Evolutionary conservation across 192 early-diverging fungal species (phyloP), one percentile per base, ranked within the genome.

Genomic region (Chytriomyces sp.): DNA sequence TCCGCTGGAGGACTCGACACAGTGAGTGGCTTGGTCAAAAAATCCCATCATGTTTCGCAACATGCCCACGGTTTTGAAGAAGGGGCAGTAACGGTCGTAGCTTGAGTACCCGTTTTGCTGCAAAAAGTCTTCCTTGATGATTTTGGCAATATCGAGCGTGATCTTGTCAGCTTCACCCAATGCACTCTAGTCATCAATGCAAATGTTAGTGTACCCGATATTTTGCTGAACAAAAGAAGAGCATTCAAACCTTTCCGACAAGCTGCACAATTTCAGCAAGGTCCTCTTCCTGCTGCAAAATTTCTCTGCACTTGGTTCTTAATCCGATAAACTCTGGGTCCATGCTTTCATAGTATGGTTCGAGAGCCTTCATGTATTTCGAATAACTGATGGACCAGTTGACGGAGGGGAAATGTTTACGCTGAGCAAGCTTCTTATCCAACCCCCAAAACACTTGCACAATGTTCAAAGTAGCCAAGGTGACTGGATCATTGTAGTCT

Each of bases 401-500:
- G 79, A 99, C 96, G n/a, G 97, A 98, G 4, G 98, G 98, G 91
- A 99, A 99, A 87, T 99, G 98, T 89, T 99, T 99, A 81, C 98
- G 92, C 85, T 99, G 98, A 7, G 98, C 98, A 49, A 99, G 88
- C 87, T 99, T 99, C 91, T 99, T 99, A 86, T 99, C 98, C 72
- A 99, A 83, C 81, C 97, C 98, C 98, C 98, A 99, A 90, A 99
- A 99, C 63, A 99, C 98, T 83, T 99, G 98, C 5, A 99, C 98
- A 86, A 99, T 99, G 86, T 96, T 90, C 64, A 99, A 88, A 4
- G 98, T 99, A 18, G 98, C 92, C 26, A 93, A 86, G 13, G 98
- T 99, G 24, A 99, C 98, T 43, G 98, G 97, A 86, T 99, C 98
- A 62, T 97, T 96, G 83, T 97, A 98, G 84, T 99, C 98, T 88